Evolutionary conservation across 2,329 filamentous ascomycete genomes (phyloP), one percentile per base, ranked within the genome.

Genomic region (Diplodia sapinea): DNA sequence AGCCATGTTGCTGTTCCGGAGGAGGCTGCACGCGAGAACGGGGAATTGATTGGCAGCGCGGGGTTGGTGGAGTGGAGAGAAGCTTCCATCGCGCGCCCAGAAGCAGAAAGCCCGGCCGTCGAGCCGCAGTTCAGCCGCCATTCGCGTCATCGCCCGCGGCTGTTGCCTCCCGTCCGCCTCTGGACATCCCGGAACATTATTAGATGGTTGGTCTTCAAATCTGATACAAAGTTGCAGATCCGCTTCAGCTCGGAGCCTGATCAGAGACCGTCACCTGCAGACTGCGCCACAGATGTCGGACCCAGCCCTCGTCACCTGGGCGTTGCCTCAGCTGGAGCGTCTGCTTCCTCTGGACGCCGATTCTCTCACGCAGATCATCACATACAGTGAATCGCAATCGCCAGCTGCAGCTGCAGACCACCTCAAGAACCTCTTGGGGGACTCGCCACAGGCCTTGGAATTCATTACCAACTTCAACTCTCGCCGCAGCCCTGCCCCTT

Each of bases 391-490:
- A 43, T 90, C 89, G 0, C 85, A 98, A 9, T 88, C 93, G 23
- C 93, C 91, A 75, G 81, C 88, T 63, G 91, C 90, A 70, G 91
- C 92, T 15, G 93, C 88, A 62, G 89, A 93, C 51, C 93, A 98
- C 78, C 90, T 99, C 69, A 91, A 89, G 77, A 93, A 95, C 75
- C 83, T 99, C 65, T 86, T 99, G 0, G 95, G 94, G 61, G 93
- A 96, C 77, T 93, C 91, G 7, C 87, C 93, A 1, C 88, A 91
- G 72, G 86, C 87, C 1, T 78, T 91, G 63, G 89, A 91, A 72
- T 92, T 92, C 74, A 91, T 92, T 69, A 84, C 88, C 26, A 86
- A 86, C 12, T 92, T 91, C 80, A 98, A 97, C 76, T 86, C 89
- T 3, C 87, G 86, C 66, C 81, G 87, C 69, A 78, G 76, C 64